phyloP scores from a whole-genome alignment of 108 stramenopile genomes.

The Parietichytrium sp. region DNA sequence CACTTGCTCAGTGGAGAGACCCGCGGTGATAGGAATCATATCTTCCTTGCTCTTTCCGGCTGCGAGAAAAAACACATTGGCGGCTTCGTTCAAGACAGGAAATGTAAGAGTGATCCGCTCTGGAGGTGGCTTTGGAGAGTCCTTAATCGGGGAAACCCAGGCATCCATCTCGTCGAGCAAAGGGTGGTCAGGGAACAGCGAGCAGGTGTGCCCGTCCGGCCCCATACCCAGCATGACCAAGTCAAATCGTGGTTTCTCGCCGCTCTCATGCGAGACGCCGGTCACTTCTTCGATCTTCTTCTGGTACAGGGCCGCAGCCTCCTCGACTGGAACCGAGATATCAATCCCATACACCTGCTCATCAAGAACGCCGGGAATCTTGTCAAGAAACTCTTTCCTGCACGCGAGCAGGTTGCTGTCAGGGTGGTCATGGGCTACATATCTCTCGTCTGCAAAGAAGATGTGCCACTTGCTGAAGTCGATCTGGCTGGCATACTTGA shows the following conservation, averaged over 20 bases:
- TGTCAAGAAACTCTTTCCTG: conserved; percentile 55
- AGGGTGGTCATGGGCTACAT: conserved; percentile 68
- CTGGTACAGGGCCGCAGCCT: conserved; percentile 59
- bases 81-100: conserved; percentile 70
- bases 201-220: conserved; percentile 93
- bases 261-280: conserved; percentile 44
- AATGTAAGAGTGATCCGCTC: conserved; percentile 85
- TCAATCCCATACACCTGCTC: conserved; percentile 42
- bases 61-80: conserved; percentile 74
- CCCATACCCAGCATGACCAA: conserved; percentile 89
- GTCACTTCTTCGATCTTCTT: conserved; percentile 60
- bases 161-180: conserved; percentile 65
- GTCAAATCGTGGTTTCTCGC: conserved; percentile 67
- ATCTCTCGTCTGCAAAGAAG: conserved; percentile 88
- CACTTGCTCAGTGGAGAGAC: not conserved
- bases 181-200: conserved; percentile 83
- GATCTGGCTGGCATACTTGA: not conserved
- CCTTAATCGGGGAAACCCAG: conserved; percentile 76
- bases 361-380: conserved; percentile 74
- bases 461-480: conserved; percentile 69
- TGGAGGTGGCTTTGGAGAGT: conserved; percentile 93
- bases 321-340: not conserved
- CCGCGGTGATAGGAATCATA: conserved; percentile 52
- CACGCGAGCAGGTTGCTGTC: conserved; percentile 79
- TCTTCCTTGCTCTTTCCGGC: conserved; percentile 69